These are phyloP conservation scores for Blumeriella jaapii DNA, from an alignment of 2,329 filamentous ascomycete genomes.

Conservation along the genomic window DNA sequence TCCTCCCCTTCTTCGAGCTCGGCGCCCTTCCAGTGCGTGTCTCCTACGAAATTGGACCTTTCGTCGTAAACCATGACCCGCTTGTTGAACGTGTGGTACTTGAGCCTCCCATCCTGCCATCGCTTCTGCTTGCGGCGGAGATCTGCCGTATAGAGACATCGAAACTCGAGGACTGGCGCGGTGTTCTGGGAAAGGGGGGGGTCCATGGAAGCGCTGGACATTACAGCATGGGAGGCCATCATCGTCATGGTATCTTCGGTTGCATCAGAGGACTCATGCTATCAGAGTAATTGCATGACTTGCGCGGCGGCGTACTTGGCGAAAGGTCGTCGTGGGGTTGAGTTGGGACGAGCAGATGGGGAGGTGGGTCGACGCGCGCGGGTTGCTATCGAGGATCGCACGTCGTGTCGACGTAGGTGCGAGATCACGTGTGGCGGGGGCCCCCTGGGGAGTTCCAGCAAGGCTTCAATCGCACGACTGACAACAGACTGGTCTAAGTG, in stretches of 20 bases:
- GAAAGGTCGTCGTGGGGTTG: too few relatives aligned
- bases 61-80: slow-evolving; percentile 86
- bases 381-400: too few relatives aligned
- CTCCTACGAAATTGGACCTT: slow-evolving; percentile 67
- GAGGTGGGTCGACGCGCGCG: too few relatives aligned
- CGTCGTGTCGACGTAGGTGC: too few relatives aligned
- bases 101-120: slow-evolving; percentile 86
- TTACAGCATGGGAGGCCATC: slow-evolving; percentile 4
- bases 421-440: too few relatives aligned
- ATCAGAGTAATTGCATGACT: neutral
- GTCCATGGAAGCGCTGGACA: slow-evolving; percentile 13
- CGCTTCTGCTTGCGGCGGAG: slow-evolving; percentile 77
- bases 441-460: too few relatives aligned
- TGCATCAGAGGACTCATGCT: slow-evolving; percentile 9
- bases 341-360: too few relatives aligned
- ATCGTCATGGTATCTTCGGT: slow-evolving; percentile 8
- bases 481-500: too few relatives aligned
- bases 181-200: slow-evolving; percentile 33
- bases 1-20: slow-evolving; percentile 75
- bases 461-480: too few relatives aligned
- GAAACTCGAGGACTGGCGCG: slow-evolving; percentile 71
- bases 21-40: slow-evolving; percentile 66
- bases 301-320: neutral
- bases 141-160: slow-evolving; percentile 81
- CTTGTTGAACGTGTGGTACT: slow-evolving; percentile 84